phyloP scores from a whole-genome alignment of 306 rosid genomes.

The Acacia melanoxylon region DNA sequence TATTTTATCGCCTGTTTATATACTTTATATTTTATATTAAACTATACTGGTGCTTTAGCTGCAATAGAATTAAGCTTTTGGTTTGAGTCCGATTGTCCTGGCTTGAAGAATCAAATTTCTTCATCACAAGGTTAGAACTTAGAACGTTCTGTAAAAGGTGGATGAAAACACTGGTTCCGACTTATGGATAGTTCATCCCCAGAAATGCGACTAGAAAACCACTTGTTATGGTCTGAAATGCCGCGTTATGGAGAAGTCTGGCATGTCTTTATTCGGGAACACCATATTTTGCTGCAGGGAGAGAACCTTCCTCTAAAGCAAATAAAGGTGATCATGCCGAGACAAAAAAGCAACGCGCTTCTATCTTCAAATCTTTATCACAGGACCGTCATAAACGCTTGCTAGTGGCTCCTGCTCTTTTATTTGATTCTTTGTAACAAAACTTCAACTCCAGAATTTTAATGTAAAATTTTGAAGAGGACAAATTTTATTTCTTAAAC shows the following conservation, averaged over 20 bases:
- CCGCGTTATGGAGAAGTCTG: background rate
- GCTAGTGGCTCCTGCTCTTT: background rate
- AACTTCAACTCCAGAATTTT: background rate
- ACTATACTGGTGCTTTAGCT: background rate
- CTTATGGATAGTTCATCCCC: background rate
- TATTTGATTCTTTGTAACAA: background rate
- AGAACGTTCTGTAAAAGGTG: background rate
- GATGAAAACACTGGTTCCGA: background rate
- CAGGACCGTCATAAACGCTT: background rate
- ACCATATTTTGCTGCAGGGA: background rate
- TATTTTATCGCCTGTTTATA: background rate
- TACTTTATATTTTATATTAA: no score
- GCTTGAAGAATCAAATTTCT: background rate
- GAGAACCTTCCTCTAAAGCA: background rate
- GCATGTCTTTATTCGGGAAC: background rate
- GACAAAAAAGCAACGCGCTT: background rate
- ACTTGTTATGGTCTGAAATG: background rate
- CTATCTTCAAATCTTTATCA: background rate
- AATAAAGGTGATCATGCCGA: background rate
- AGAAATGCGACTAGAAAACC: background rate
- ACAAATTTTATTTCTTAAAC: background rate
- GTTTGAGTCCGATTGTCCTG: background rate
- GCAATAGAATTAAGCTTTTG: background rate
- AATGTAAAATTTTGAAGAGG: background rate
- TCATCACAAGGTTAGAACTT: background rate